These are phyloP conservation scores for Pseudotsuga menziesii DNA, from an alignment of 75 land plant species.

Conservation along the genomic window DNA sequence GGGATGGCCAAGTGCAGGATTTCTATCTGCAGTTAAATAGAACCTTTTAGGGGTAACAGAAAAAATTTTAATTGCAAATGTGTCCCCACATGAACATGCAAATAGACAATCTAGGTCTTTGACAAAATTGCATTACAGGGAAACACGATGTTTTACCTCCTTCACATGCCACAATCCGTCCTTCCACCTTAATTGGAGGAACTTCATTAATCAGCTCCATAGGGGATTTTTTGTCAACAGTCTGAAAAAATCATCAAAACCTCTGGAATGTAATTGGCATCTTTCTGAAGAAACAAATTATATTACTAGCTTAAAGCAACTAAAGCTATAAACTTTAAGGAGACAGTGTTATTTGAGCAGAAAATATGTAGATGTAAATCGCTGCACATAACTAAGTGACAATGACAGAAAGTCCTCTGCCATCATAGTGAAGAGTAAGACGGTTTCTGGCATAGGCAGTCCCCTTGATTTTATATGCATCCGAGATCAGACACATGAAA, in stretches of 20 bases:
- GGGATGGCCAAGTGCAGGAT: constrained; percentile 93
- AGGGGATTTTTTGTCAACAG: constrained; percentile 87
- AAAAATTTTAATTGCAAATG: not conserved
- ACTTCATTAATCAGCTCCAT: constrained; percentile 97
- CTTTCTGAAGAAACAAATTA: not conserved
- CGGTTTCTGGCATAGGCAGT: not conserved
- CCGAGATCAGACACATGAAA: not conserved
- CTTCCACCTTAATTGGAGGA: constrained; percentile 87
- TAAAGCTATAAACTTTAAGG: not conserved
- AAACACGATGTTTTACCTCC: constrained; percentile 53
- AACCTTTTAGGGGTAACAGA: not conserved
- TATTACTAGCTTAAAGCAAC: not conserved
- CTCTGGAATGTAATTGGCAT: not conserved
- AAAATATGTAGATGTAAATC: not conserved
- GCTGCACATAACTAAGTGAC: not conserved
- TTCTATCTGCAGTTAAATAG: constrained; percentile 41
- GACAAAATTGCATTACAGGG: not conserved
- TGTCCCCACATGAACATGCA: not conserved
- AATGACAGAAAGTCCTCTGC: not conserved
- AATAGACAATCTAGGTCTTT: not conserved
- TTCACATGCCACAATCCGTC: constrained; percentile 91
- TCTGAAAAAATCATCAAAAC: constrained; percentile 32
- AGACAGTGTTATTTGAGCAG: not conserved
- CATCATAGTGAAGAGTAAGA: not conserved
- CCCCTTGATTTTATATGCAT: not conserved